Percentiles rank a stretch among this genome's conserved stretches.
Conservation (phyloP, 73 alveolate species). For the Loxodes magnus region DNA sequence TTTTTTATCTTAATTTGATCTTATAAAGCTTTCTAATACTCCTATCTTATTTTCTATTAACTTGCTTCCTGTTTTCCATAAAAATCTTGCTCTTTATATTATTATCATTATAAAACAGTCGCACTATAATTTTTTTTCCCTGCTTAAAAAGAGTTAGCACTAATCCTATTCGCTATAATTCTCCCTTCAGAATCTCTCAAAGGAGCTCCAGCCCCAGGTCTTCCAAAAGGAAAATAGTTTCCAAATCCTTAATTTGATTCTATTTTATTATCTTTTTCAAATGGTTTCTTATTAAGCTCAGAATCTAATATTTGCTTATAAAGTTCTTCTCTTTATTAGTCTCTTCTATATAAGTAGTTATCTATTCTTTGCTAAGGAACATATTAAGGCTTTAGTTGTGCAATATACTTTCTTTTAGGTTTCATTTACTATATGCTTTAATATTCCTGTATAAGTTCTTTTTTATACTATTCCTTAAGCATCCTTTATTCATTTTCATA, state of each 20-base stretch:
- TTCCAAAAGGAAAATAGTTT: constrained; percentile 47
- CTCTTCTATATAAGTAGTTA: no score
- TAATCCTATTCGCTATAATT: constrained; percentile 22
- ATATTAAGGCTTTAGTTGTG: no score
- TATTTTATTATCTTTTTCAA: no score
- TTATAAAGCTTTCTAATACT: background rate
- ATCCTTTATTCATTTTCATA: no score
- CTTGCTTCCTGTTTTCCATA: background rate
- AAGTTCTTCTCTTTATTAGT: no score
- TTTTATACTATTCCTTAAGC: no score
- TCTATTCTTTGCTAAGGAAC: no score
- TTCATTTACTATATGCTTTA: no score
- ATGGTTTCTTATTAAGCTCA: no score
- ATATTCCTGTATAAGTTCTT: no score
- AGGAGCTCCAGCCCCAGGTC: constrained; percentile 63
- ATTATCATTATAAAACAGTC: background rate
- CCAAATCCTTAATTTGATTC: background rate
- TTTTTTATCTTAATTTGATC: constrained; percentile 12
- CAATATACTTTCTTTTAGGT: no score
- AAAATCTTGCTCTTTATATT: background rate
- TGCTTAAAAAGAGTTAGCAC: background rate
- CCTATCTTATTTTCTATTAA: background rate
- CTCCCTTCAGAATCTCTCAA: constrained; percentile 35
- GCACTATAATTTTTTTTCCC: background rate
- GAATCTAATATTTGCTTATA: no score